Base-by-base conservation (phyloP, 768 basidiomycete genomes). In the Boletus coccyginus region DNA sequence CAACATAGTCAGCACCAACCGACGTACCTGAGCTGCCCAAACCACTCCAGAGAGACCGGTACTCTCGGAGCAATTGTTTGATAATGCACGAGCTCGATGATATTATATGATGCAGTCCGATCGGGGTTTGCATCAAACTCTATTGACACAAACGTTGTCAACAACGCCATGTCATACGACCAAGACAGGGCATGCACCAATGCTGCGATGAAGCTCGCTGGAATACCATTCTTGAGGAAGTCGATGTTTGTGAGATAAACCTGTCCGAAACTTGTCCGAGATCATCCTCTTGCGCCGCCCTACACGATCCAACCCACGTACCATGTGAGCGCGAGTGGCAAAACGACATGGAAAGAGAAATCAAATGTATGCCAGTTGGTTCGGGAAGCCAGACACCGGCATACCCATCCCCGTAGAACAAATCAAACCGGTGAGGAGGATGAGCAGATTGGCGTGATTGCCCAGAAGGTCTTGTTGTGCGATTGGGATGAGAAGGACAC, bases 351-450 rank as follows among this genome's bases (percentile, higher is more conserved):
- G 1, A 24, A 35, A 29, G 13, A 19, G 16, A 10, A 32, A 36
- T 14, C 14, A 10, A 38, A 58, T 90, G 64, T 73, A 95, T 94
- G 94, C 93, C 46, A 93, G 94, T 74, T 97, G 93, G 71, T 98
- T 97, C 0, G 96, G 96, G 78, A 98, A 99, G n/a, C 97, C 97
- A 58, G 92, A 94, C 39, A 98, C 94, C 3, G 96, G 95, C 82
- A 98, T 91, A 12, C 93, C 96, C 97, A 99, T 99, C 2, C 96
- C 97, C 7, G 92, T 78, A 4, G 93, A 95, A 69, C 96, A 98
- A 49, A 97, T 88, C 57, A 98, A 77, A 14, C 84, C 94, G 35
- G 94, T 97, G 62, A 94, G 82, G 75, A 99, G 95, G 65, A 98
- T 90, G 61, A 99, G 83, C 10, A 98, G 74, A 62, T 93, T 88